Percentiles rank a stretch among this genome's conserved stretches.
phyloP scores from a whole-genome alignment of 805 yeast genomes.

The Hemisphaericaspora nanyangensis region DNA sequence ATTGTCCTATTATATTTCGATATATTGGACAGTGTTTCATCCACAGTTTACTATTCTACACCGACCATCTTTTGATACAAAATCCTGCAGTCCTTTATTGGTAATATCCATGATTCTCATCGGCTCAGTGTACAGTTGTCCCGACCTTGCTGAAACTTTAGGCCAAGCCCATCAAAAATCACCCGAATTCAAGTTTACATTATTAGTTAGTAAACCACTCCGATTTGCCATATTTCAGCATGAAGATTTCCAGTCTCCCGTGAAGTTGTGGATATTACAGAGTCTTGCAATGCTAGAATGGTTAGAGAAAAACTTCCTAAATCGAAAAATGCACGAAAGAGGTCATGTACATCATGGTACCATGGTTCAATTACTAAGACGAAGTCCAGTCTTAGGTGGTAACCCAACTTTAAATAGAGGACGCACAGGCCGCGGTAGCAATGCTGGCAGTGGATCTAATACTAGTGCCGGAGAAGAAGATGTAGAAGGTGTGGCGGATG shows the following conservation, averaged over 20 bases:
- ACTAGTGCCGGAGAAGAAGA: conserved; percentile 29
- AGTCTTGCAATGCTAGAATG: conserved; percentile 69
- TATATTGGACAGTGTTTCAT: conserved; percentile 58
- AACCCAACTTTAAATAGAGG: conserved; percentile 44
- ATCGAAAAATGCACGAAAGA: conserved; percentile 71
- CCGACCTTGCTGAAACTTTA: conserved; percentile 5
- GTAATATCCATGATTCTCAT: conserved; percentile 52
- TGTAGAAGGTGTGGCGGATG: neutral
- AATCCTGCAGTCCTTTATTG: conserved; percentile 44
- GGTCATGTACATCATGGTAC: conserved; percentile 87
- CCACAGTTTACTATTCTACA: conserved; percentile 59
- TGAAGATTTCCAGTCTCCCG: conserved; percentile 73
- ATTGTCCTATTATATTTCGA: conserved; percentile 32
- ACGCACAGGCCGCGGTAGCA: conserved; percentile 13
- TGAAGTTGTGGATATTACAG: conserved; percentile 73
- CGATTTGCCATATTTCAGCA: conserved; percentile 69
- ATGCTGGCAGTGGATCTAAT: conserved; percentile 19
- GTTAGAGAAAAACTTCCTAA: conserved; percentile 71
- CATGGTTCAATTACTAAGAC: conserved; percentile 68
- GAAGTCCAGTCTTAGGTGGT: conserved; percentile 76
- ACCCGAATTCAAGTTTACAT: conserved; percentile 41
- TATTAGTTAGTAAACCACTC: conserved; percentile 51
- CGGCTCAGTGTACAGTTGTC: conserved; percentile 46
- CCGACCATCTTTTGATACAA: conserved; percentile 53
- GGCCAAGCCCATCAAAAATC: conserved; percentile 15